These are phyloP conservation scores for Lupinus albus DNA, from an alignment of 306 rosid genomes.

Conservation along the genomic window DNA sequence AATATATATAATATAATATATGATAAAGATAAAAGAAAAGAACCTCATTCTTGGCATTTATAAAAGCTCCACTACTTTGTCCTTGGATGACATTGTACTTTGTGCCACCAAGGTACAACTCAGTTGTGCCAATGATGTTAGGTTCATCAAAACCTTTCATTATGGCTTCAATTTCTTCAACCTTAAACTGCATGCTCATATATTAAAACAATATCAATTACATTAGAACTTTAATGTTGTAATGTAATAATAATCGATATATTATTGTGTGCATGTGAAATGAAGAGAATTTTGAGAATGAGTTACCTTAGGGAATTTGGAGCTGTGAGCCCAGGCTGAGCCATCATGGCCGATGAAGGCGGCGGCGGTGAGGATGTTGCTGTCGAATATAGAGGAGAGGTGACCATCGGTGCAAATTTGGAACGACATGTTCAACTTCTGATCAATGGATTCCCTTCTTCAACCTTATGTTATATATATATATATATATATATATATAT, in stretches of 20 bases:
- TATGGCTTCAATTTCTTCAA: constrained; percentile 53
- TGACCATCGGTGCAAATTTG: constrained; percentile 67
- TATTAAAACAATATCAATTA: background rate
- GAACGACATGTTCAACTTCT: constrained; percentile 52
- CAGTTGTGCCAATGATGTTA: constrained; percentile 62
- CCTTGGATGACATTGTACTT: constrained; percentile 75
- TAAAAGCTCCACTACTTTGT: constrained; percentile 53
- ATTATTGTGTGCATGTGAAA: background rate
- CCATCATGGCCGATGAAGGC: constrained; percentile 64
- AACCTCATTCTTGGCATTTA: constrained; percentile 74
- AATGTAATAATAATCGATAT: background rate
- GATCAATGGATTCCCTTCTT: too few relatives aligned
- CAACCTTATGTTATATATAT: too few relatives aligned
- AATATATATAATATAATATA: too few relatives aligned
- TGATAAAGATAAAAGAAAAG: too few relatives aligned
- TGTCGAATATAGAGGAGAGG: too few relatives aligned
- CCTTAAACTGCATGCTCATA: constrained; percentile 40
- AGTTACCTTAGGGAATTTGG: constrained; percentile 53
- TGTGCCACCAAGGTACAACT: constrained; percentile 54
- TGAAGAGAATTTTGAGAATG: background rate
- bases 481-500: too few relatives aligned
- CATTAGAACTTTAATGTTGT: background rate
- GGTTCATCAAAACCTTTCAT: constrained; percentile 58
- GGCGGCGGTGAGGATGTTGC: constrained; percentile 55
- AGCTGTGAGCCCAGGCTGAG: constrained; percentile 62